Evolutionary conservation across 1,284 basidiomycete species (phyloP).

Genomic region (Mycosarcoma maydis): DNA sequence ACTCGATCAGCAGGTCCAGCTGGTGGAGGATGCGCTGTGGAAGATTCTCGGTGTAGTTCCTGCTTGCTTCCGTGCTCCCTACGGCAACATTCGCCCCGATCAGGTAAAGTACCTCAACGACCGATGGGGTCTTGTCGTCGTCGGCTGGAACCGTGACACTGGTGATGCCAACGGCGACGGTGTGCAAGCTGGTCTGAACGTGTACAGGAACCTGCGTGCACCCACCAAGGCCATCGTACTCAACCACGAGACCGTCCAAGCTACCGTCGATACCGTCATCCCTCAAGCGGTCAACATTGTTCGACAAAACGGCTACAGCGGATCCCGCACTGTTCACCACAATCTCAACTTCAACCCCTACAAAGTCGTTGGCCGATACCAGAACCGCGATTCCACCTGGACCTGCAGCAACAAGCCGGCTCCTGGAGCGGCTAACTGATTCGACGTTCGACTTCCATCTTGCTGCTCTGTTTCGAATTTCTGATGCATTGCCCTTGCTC

Average conservation of each 20-base stretch:
- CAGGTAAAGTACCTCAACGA: slow-evolving; percentile 53
- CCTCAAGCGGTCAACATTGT: slow-evolving; percentile 53
- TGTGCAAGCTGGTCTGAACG: slow-evolving; percentile 23
- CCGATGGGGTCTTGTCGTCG: slow-evolving; percentile 45
- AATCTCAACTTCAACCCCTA: slow-evolving; percentile 54
- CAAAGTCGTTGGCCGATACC: slow-evolving; percentile 43
- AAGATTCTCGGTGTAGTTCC: slow-evolving; percentile 59
- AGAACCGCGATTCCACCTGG: slow-evolving; percentile 48
- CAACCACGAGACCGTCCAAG: slow-evolving; percentile 58
- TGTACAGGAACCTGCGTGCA: slow-evolving; percentile 38
- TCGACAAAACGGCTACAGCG: slow-evolving; percentile 47
- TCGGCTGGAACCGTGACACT: slow-evolving; percentile 53
- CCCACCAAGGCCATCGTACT: slow-evolving; percentile 52
- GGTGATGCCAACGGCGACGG: slow-evolving; percentile 48
- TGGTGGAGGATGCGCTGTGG: slow-evolving; percentile 56
- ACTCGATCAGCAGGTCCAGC: slow-evolving; percentile 50
- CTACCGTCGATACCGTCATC: slow-evolving; percentile 37
- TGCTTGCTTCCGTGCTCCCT: slow-evolving; percentile 54
- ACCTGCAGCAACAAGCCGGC: slow-evolving; percentile 49
- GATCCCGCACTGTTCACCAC: slow-evolving; percentile 36
- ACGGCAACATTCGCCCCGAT: slow-evolving; percentile 40
- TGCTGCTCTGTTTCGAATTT: too few species aligned
- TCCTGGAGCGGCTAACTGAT: slow-evolving; percentile 15
- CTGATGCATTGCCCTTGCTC: background rate
- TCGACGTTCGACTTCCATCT: too few species aligned